Evolutionary conservation across 2,329 filamentous ascomycete species (phyloP), one percentile per base, ranked within the genome.

Genomic region (Myriangium duriaei): DNA sequence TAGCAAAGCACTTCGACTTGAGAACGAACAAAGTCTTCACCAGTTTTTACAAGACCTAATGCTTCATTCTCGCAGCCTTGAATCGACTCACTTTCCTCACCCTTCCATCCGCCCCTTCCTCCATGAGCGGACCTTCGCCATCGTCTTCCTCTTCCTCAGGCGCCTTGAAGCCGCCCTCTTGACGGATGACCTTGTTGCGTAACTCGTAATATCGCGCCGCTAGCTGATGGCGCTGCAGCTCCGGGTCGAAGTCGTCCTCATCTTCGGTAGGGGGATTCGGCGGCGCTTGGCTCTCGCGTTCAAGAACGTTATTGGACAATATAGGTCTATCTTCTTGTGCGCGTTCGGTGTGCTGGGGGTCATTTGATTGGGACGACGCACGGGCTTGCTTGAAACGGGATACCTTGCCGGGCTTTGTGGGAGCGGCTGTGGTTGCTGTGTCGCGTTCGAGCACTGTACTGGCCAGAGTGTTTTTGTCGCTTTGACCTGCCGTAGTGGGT

Each of bases 151-250:
- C 68, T 44, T 84, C 76, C 40, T 82, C 72, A 41, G 74, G 71
- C 2, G 55, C 49, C 49, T 81, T 62, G 56, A 94, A 93, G 3
- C 86, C 86, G 36, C 86, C 86, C 49, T 91, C 76, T 49, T 77
- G 72, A 48, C 85, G 76, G 38, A 95, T 86, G 59, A 92, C 78
- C 51, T 73, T 74, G 54, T 87, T 93, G 13, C 88, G 79, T 57
- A 83, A 68, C 31, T 74, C 76, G 56, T 93, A 81, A 57, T 93
- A 93, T 53, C 92, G 82, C 26, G 75, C 73, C 5, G 82, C 79
- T 11, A 93, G 76, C 56, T 93, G 81, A 45, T 82, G 76, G 37
- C 81, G 72, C 35, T 88, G 66, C 18, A 87, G 63, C 13, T 75
- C 68, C 4, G 81, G 74, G 48, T 94, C 81, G 28, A 88, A 65